Conservation (phyloP, 768 basidiomycete species). For the Psilocybe subaeruginosa region DNA sequence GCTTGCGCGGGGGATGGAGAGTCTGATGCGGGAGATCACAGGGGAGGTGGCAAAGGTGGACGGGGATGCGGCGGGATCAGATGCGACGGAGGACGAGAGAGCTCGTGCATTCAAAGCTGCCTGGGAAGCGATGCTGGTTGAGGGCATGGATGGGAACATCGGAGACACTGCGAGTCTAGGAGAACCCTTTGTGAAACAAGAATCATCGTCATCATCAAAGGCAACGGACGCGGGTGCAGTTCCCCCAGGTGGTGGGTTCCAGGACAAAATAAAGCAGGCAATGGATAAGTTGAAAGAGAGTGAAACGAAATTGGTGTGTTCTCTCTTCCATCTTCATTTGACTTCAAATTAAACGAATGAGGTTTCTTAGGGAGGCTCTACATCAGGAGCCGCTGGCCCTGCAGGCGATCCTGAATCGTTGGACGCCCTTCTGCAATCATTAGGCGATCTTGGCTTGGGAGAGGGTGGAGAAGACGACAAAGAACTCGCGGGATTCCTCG, state of each 20-base stretch:
- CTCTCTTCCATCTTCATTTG: background rate
- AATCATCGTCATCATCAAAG: constrained; percentile 1
- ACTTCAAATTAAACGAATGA: background rate
- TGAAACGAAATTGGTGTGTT: constrained; percentile 54
- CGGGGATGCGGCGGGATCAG: constrained; percentile 23
- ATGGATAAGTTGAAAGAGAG: constrained; percentile 76
- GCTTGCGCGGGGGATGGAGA: constrained; percentile 54
- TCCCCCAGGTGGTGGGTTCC: constrained; percentile 46
- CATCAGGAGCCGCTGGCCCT: constrained; percentile 18
- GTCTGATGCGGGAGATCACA: constrained; percentile 48
- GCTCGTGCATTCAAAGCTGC: constrained; percentile 53
- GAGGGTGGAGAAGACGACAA: constrained; percentile 43
- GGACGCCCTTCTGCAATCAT: constrained; percentile 53
- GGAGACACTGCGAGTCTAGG: constrained; percentile 22
- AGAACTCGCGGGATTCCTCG: constrained; percentile 69
- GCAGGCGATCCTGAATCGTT: constrained; percentile 39
- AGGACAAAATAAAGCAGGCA: constrained; percentile 68
- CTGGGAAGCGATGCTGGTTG: constrained; percentile 74
- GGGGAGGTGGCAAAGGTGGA: constrained; percentile 27
- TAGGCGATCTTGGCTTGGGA: constrained; percentile 41
- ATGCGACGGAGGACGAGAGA: constrained; percentile 33
- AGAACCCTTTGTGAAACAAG: constrained; percentile 7
- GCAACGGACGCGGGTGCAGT: constrained; percentile 10
- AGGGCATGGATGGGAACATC: constrained; percentile 54
- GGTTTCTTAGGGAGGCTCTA: constrained; percentile 20